Percentiles rank a stretch among this genome's conserved stretches.
phyloP scores from a whole-genome alignment of 768 basidiomycete species.

The Suillus placidus region DNA sequence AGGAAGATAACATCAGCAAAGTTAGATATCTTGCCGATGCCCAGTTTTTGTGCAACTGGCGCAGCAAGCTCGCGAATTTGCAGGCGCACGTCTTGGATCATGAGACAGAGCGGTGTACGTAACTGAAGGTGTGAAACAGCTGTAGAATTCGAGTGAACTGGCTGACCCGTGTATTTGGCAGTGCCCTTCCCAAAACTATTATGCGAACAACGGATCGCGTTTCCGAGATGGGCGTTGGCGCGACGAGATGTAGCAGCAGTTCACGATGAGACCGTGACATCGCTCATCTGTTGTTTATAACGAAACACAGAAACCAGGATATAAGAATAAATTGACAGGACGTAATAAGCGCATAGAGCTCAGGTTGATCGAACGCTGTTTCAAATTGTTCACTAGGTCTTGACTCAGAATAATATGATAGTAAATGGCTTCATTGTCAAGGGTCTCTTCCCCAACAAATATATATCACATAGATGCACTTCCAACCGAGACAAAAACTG shows the following conservation, averaged over 20 bases:
- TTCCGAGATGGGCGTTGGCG: not conserved
- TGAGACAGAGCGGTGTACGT: conserved; percentile 7
- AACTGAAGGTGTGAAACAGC: conserved; percentile 1
- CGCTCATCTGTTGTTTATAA: not conserved
- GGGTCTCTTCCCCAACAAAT: conserved; percentile 26
- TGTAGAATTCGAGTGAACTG: not conserved
- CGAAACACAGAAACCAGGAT: not conserved
- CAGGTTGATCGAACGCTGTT: not conserved
- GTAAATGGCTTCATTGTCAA: conserved; percentile 3
- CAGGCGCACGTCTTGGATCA: conserved; percentile 34
- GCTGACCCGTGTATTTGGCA: not conserved
- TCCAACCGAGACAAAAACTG: conserved; percentile 22
- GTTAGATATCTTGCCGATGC: conserved; percentile 56
- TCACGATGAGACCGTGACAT: not conserved
- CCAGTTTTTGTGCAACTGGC: conserved; percentile 39
- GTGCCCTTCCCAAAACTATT: not conserved
- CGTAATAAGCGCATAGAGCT: not conserved
- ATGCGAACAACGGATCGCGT: not conserved
- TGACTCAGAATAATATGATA: conserved; percentile 6
- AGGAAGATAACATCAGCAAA: conserved; percentile 57
- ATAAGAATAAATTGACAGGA: conserved; percentile 1
- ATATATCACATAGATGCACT: conserved; percentile 34
- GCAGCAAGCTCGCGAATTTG: conserved; percentile 31
- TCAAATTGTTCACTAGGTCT: not conserved
- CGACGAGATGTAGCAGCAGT: not conserved